Evolutionary conservation across 202 grass and related monocot species (phyloP), one percentile per base, ranked within the genome.

Genomic region (Zizania palustris): DNA sequence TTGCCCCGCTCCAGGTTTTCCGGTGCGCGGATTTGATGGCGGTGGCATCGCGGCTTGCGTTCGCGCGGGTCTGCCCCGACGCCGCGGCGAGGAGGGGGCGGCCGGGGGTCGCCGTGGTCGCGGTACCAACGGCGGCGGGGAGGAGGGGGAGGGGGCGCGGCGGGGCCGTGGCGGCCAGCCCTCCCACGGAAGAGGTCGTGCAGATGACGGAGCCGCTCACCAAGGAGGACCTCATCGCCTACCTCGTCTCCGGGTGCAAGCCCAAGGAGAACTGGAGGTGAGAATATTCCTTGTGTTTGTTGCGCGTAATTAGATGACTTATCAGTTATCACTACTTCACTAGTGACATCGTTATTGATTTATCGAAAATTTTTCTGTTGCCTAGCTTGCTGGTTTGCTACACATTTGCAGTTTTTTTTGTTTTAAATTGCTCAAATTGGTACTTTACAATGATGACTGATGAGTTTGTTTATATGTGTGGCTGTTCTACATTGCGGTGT

Each of bases 231-330:
- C 96, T 98, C 54, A 74, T 98, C 37, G 80, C 58, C 3, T 95
- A 98, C 67, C 86, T 98, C 60, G 87, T 60, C 53, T 98, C 96
- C 60, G 96, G 96, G n/a, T 95, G 96, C 83, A 98, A 98, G 78
- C 61, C 89, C 21, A 92, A 92, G 77, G 91, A 95, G 61, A 85
- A 85, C 62, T 95, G 91, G 91, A 94, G 95, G 95, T 98, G 71
- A 73, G 56, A 14, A 70, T 19, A 45, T 76, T 64, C 39, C 1
- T 3, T 21, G 20, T 45, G 61, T 1, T 43, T 7, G 1, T 28
- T 58, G 6, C 33, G 38, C 20, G 4, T 21, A 21, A 64, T 50
- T 81, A 39, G 19, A 12, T 35, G 11, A 7, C 6, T 35, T 16
- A 18, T 20, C 22, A n/a, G n/a, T 46, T 46, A 46, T 20, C 22